Base-by-base conservation (phyloP, 176 grass and related monocot species). In the Luzula sylvatica region DNA sequence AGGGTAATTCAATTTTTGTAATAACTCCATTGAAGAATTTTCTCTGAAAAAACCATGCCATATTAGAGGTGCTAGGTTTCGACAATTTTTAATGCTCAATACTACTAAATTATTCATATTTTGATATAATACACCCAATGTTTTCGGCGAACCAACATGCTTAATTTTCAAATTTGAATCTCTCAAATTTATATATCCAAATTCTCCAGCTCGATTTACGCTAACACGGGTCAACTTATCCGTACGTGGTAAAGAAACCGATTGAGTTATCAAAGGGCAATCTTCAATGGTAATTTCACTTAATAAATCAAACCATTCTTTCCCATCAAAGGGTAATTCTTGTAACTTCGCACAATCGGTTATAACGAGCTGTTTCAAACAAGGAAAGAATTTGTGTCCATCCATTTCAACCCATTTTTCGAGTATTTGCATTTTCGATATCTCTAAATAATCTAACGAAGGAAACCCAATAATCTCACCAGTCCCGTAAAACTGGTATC, bases 371-470 rank as follows among this genome's bases (percentile, higher is more conserved):
- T 17, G 15, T 19, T 11, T 68, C 32, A 74, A 26, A 45, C 20
- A 29, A 44, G 17, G 60, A 20, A 54, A 41, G 17, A 74, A 63
- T 0, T 38, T 66, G 27, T 11, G 20, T 56, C 1, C 18, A 6
- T 20, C 66, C 20, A 29, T 32, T 16, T 25, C 22, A 9, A 42
- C 2, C 39, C 77, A 80, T 69, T 11, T 74, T 56, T 63, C 21
- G 11, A 80, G 30, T 5, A 32, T 69, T 20, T 68, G 77, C 42
- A 74, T 21, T 0, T 63, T 6, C 29, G 4, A 16, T 11, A 75
- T 7, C n/a, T 69, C 65, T n/a, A 81, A 49, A 20, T 75, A 52
- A 22, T 75, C 20, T 26, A 75, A 58, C 17, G 44, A 69, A 50
- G 51, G 65, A 43, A 81, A 63, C 15, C 58, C 16, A 0, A 46